phyloP scores from a whole-genome alignment of 2,329 filamentous ascomycete genomes.

The Pseudocercospora fijiensis region DNA sequence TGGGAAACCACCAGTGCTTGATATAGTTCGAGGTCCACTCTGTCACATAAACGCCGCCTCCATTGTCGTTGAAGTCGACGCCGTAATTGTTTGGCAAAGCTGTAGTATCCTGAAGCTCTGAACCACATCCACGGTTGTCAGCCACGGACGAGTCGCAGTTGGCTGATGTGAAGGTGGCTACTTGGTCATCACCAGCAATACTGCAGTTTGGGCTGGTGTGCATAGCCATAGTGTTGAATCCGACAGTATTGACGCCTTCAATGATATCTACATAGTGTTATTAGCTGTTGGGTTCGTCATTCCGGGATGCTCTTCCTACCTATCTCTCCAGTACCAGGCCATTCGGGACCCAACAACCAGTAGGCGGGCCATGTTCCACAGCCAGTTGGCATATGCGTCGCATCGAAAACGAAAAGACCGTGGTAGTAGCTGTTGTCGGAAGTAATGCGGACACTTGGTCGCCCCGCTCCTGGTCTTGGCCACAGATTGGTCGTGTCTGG shows the following conservation, averaged over 20 bases:
- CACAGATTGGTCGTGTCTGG: slow-evolving; percentile 44
- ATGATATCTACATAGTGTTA: slow-evolving; percentile 40
- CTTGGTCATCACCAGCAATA: slow-evolving; percentile 35
- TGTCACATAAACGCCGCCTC: slow-evolving; percentile 39
- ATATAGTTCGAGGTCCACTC: slow-evolving; percentile 40
- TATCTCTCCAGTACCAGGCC: slow-evolving; percentile 39
- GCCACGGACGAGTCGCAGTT: slow-evolving; percentile 33
- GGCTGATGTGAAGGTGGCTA: slow-evolving; percentile 28
- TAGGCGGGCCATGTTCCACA: slow-evolving; percentile 46
- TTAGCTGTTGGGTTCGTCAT: neutral
- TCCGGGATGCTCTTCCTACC: slow-evolving; percentile 21
- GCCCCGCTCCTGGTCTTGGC: slow-evolving; percentile 40
- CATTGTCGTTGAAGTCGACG: slow-evolving; percentile 32
- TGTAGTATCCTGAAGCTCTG: slow-evolving; percentile 22
- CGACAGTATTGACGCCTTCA: slow-evolving; percentile 37
- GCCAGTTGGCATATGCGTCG: slow-evolving; percentile 41
- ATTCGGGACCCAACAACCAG: slow-evolving; percentile 50
- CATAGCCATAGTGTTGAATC: slow-evolving; percentile 34
- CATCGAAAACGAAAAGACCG: slow-evolving; percentile 43
- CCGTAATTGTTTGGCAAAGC: slow-evolving; percentile 38
- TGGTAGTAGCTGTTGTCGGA: slow-evolving; percentile 42
- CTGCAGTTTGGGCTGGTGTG: slow-evolving; percentile 37
- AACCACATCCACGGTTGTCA: slow-evolving; percentile 37
- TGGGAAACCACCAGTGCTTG: slow-evolving; percentile 40
- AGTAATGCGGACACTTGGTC: slow-evolving; percentile 39